Evolutionary conservation across 495 filamentous ascomycete species (phyloP).

Genomic region (Penicillium flavigenum): DNA sequence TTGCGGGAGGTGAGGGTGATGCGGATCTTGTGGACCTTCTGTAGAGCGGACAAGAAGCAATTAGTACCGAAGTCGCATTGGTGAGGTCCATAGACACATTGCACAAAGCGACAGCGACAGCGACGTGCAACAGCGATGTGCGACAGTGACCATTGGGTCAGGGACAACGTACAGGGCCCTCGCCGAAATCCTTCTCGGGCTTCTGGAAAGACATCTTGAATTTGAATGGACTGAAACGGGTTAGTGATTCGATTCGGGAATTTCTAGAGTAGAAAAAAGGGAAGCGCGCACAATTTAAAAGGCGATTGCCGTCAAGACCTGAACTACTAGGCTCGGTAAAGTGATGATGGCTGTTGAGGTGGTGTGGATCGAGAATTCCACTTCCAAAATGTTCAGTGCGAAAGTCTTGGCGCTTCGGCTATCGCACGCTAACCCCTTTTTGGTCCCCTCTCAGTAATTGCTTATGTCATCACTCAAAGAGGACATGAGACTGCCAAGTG

Average conservation of each 20-base stretch:
- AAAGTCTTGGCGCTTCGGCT: conserved; percentile 50
- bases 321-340: conserved; percentile 71
- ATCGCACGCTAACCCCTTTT: conserved; percentile 36
- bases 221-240: conserved; percentile 21
- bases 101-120: conserved; percentile 10
- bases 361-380: conserved; percentile 31
- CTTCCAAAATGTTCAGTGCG: conserved; percentile 32
- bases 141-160: conserved; percentile 5
- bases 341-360: conserved; percentile 65
- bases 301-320: conserved; percentile 57
- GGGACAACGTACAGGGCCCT: conserved; percentile 64
- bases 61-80: conserved; percentile 5
- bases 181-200: conserved; percentile 90
- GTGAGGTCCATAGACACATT: neutral
- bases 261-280: conserved; percentile 1
- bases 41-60: conserved; percentile 16
- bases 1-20: conserved; percentile 96
- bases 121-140: conserved; percentile 13
- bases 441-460: conserved; percentile 13
- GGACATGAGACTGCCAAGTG: conserved; percentile 5
- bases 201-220: conserved; percentile 93
- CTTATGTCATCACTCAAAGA: conserved; percentile 27
- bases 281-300: conserved; percentile 21
- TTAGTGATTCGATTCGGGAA: conserved; percentile 8
- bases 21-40: conserved; percentile 98